Percentiles rank a stretch among this genome's conserved stretches.
Conservation (phyloP, 345 rosid species). For the Citrus mangshanensis region DNA sequence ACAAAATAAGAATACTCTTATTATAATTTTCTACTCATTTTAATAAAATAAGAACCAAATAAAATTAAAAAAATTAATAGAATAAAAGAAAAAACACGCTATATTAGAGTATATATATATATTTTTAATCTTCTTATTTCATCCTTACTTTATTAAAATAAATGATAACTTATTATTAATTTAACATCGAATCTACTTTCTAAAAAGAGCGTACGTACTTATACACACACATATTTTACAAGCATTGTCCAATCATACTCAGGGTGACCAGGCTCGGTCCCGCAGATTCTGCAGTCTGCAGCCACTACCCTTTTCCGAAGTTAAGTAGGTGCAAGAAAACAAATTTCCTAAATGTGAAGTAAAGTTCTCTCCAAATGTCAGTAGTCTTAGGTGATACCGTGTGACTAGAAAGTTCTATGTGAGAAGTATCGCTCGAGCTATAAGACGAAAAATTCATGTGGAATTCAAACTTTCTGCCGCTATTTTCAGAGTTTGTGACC, state of each 20-base stretch:
- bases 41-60: too few species aligned
- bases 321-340: constrained; percentile 10
- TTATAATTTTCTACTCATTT: too few species aligned
- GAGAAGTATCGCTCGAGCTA: background rate
- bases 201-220: background rate
- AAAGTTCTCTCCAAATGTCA: constrained; percentile 16
- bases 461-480: background rate
- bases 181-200: too few species aligned
- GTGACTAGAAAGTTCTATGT: constrained; percentile 5
- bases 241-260: constrained; percentile 1
- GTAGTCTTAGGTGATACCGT: background rate
- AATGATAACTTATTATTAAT: too few species aligned
- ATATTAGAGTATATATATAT: too few species aligned
- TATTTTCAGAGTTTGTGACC: background rate
- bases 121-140: too few species aligned
- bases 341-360: constrained; percentile 1
- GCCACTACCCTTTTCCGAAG: background rate
- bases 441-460: background rate
- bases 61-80: too few species aligned
- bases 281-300: background rate
- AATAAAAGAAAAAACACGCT: too few species aligned
- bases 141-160: too few species aligned
- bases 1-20: too few species aligned
- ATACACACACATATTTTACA: too few species aligned
- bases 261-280: constrained; percentile 13